Percentiles rank a stretch among this genome's conserved stretches.
These are phyloP conservation scores for Phaeosphaeria sp. DNA, from an alignment of 2,329 filamentous ascomycete species.

Conservation along the genomic window DNA sequence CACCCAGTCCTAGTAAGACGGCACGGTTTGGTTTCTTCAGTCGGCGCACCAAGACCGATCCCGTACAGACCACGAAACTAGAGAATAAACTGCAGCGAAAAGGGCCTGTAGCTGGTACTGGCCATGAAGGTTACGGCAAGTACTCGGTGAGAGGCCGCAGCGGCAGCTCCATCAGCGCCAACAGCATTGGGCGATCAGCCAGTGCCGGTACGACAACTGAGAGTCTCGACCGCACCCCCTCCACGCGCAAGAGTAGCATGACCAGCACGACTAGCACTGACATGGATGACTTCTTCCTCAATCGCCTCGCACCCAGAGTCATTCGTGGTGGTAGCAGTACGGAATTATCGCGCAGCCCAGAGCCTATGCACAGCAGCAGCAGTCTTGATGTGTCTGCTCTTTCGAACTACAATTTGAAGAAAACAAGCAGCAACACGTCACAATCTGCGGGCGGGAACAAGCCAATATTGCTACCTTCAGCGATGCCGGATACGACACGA, in stretches of 20 bases:
- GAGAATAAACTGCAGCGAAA: conserved; percentile 66
- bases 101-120: conserved; percentile 89
- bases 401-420: conserved; percentile 22
- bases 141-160: conserved; percentile 71
- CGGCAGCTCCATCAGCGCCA: conserved; percentile 61
- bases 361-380: conserved; percentile 44
- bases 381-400: conserved; percentile 39
- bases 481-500: conserved; percentile 46
- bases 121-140: conserved; percentile 84
- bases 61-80: conserved; percentile 62
- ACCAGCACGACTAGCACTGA: conserved; percentile 51
- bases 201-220: conserved; percentile 52
- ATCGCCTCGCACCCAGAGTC: conserved; percentile 53
- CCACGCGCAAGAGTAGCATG: conserved; percentile 53
- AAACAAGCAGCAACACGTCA: conserved; percentile 24
- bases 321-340: conserved; percentile 54
- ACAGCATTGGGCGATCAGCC: conserved; percentile 56
- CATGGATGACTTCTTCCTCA: conserved; percentile 55
- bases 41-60: conserved; percentile 70
- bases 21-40: conserved; percentile 80
- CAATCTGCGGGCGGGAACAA: conserved; percentile 24
- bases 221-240: conserved; percentile 41
- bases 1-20: conserved; percentile 62
- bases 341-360: conserved; percentile 43
- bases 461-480: conserved; percentile 45